phyloP scores from a whole-genome alignment of 2,329 filamentous ascomycete species.

The Aspergillus sclerotialis region DNA sequence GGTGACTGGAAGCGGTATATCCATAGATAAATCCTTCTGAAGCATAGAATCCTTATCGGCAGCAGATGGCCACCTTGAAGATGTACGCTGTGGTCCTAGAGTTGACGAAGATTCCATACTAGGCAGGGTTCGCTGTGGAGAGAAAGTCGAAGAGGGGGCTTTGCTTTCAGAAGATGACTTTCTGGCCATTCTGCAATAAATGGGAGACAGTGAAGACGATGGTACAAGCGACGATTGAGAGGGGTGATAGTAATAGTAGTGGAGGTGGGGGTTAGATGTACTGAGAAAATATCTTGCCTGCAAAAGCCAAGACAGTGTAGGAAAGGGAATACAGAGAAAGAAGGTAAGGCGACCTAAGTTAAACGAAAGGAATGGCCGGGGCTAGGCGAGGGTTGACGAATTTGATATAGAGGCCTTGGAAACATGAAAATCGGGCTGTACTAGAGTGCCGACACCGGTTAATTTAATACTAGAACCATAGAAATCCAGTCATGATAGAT shows the following conservation, averaged over 20 bases:
- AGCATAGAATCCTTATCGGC: slow-evolving; percentile 19
- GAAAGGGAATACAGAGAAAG: too few species aligned
- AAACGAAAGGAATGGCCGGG: slow-evolving; percentile 7
- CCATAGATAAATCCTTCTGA: slow-evolving; percentile 19
- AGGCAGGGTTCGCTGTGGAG: slow-evolving; percentile 14
- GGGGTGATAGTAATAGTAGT: too few species aligned
- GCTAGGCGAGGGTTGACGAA: slow-evolving; percentile 4
- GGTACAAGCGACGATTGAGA: too few species aligned
- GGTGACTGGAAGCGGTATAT: slow-evolving; percentile 30
- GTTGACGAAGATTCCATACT: slow-evolving; percentile 15
- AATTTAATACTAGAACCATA: slow-evolving; percentile 1
- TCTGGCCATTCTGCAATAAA: slow-evolving; percentile 18
- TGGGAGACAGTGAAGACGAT: too few species aligned
- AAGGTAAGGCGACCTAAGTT: slow-evolving; percentile 10
- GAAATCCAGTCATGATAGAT: slow-evolving; percentile 1
- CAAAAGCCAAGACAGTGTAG: too few species aligned
- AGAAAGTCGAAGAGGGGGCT: slow-evolving; percentile 14
- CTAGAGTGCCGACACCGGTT: slow-evolving; percentile 1
- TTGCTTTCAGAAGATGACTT: slow-evolving; percentile 14
- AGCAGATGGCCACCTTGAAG: slow-evolving; percentile 6
- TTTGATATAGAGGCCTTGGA: background rate
- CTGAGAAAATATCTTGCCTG: too few species aligned
- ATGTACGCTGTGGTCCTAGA: slow-evolving; percentile 7
- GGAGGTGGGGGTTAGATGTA: too few species aligned
- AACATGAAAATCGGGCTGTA: slow-evolving; percentile 13